Evolutionary conservation across 306 rosid genomes (phyloP).

Genomic region (Quercus rubra): DNA sequence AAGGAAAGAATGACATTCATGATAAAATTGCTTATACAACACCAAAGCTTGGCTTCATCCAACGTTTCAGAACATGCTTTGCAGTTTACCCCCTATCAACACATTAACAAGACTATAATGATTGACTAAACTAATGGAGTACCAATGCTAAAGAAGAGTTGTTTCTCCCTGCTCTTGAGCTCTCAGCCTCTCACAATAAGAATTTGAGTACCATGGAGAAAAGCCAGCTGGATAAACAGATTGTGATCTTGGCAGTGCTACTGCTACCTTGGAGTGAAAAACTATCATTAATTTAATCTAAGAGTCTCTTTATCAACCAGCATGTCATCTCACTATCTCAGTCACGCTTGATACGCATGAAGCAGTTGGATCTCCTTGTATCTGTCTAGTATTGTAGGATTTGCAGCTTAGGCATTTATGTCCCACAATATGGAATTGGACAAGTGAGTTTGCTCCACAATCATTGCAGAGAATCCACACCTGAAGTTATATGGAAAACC

Average conservation of each 20-base stretch:
- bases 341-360: constrained; percentile 33
- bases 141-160: background rate
- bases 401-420: constrained; percentile 62
- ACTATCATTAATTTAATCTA: background rate
- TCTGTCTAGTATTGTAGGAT: constrained; percentile 66
- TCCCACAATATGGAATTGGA: constrained; percentile 55
- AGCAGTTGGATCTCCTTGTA: constrained; percentile 40
- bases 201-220: too few relatives aligned
- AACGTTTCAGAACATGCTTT: constrained; percentile 10
- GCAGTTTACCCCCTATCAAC: background rate
- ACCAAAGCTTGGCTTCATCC: background rate
- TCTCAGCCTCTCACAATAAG: background rate
- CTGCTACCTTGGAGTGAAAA: too few relatives aligned
- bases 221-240: too few relatives aligned
- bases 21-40: constrained; percentile 1
- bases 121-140: background rate
- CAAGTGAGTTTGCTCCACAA: constrained; percentile 56
- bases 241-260: too few relatives aligned
- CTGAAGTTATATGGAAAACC: constrained; percentile 23
- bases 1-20: constrained; percentile 15
- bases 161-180: background rate
- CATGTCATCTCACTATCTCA: constrained; percentile 33
- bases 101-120: constrained; percentile 2
- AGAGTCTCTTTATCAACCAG: background rate
- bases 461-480: constrained; percentile 86